Evolutionary conservation across 164 flowering plant genomes (phyloP).

Genomic region (Dillenia suffruticosa): DNA sequence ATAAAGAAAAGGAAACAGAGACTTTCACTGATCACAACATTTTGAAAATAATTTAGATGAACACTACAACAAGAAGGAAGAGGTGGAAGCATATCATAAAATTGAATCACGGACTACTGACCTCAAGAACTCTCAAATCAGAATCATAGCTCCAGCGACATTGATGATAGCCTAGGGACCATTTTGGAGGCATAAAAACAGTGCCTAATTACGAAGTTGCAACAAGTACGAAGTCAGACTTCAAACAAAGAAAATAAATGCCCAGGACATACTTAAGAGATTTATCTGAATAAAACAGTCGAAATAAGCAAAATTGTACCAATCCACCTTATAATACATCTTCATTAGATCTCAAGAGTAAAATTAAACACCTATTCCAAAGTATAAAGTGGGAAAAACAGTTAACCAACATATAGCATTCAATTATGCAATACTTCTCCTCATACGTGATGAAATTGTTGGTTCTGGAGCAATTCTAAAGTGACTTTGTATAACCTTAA

Average conservation of each 20-base stretch:
- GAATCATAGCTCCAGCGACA: conserved; percentile 94
- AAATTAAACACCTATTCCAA: too few species aligned
- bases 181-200: conserved; percentile 94
- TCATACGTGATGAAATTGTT: too few species aligned
- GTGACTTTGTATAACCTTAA: too few species aligned
- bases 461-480: too few species aligned
- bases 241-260: conserved; percentile 1
- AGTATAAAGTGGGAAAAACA: too few species aligned
- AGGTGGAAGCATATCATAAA: background rate
- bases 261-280: too few species aligned
- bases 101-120: conserved; percentile 8
- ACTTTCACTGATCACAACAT: background rate
- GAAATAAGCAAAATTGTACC: too few species aligned
- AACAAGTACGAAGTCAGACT: background rate
- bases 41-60: background rate
- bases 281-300: too few species aligned
- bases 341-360: too few species aligned
- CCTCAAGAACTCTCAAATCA: conserved; percentile 74
- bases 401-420: too few species aligned
- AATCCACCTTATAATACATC: too few species aligned
- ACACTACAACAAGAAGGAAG: background rate
- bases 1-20: background rate
- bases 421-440: too few species aligned
- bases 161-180: conserved; percentile 96
- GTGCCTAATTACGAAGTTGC: conserved; percentile 45